Evolutionary conservation across 2,329 filamentous ascomycete species (phyloP).

Genomic region (Botrytis elliptica): DNA sequence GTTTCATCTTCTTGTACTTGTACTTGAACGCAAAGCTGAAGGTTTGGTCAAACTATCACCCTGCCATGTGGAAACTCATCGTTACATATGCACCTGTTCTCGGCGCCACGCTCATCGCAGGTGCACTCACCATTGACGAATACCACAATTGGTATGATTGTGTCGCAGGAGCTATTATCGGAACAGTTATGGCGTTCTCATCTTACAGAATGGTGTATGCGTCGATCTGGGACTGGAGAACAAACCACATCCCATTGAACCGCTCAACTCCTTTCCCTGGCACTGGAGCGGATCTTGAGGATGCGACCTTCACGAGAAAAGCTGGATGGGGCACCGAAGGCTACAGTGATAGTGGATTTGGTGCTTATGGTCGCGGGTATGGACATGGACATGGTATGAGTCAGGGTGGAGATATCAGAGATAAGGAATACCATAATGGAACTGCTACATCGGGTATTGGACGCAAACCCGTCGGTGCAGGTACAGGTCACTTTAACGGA

Average conservation of each 20-base stretch:
- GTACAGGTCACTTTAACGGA: background rate
- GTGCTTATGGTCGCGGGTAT: background rate
- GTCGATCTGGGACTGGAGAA: constrained; percentile 66
- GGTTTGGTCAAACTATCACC: constrained; percentile 70
- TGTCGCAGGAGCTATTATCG: constrained; percentile 64
- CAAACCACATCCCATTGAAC: constrained; percentile 64
- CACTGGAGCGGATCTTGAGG: constrained; percentile 47
- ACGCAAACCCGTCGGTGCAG: constrained; percentile 8
- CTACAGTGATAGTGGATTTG: constrained; percentile 1
- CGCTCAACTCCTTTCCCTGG: constrained; percentile 52
- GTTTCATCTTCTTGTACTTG: constrained; percentile 67
- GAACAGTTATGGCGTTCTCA: constrained; percentile 63
- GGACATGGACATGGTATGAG: constrained; percentile 6
- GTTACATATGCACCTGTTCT: constrained; percentile 64
- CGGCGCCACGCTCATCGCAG: constrained; percentile 65
- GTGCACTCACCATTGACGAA: constrained; percentile 69
- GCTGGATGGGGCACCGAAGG: constrained; percentile 55
- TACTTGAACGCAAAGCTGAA: constrained; percentile 80
- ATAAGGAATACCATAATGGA: background rate
- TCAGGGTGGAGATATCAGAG: background rate
- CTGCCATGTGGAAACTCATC: constrained; percentile 71
- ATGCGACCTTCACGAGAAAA: constrained; percentile 57
- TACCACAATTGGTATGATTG: constrained; percentile 76
- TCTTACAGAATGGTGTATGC: constrained; percentile 68
- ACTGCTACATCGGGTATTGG: constrained; percentile 2